Percentiles rank a stretch among this genome's conserved stretches.
phyloP scores from a whole-genome alignment of 2,329 filamentous ascomycete genomes.

The Apiospora malaysiana region DNA sequence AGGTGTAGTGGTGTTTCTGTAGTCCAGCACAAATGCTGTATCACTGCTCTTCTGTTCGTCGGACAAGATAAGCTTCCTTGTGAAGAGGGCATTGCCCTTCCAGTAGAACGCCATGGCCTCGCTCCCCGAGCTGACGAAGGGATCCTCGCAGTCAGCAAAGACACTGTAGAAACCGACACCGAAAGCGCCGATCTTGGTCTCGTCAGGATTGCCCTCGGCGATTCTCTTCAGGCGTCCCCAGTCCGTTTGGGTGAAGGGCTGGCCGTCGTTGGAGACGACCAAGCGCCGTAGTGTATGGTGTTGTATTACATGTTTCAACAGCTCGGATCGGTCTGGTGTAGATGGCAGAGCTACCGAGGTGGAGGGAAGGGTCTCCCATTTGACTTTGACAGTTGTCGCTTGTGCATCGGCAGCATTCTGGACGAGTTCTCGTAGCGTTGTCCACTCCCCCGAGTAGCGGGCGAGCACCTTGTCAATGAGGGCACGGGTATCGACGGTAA shows the following conservation, averaged over 20 bases:
- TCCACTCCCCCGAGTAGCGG: conserved; percentile 96
- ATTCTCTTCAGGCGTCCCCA: conserved; percentile 95
- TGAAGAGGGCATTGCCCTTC: conserved; percentile 98
- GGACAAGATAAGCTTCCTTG: conserved; percentile 79
- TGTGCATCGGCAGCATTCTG: conserved; percentile 98
- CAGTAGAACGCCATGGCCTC: conserved; percentile 99
- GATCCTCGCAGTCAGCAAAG: conserved; percentile 97
- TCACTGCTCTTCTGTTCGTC: conserved; percentile 69
- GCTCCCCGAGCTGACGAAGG: conserved; percentile 90
- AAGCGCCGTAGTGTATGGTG: conserved; percentile 87
- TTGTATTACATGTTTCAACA: conserved; percentile 81
- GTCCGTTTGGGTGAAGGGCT: conserved; percentile 86
- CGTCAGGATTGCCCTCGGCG: conserved; percentile 98
- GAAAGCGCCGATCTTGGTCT: conserved; percentile 98
- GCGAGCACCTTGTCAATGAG: conserved; percentile 98
- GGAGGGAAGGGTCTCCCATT: conserved; percentile 90
- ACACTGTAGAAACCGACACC: conserved; percentile 99
- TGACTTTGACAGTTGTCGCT: conserved; percentile 86
- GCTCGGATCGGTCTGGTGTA: conserved; percentile 69
- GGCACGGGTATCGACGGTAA: conserved; percentile 95
- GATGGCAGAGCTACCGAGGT: conserved; percentile 73
- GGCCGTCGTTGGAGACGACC: conserved; percentile 92
- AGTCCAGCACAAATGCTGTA: conserved; percentile 94
- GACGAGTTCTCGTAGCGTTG: conserved; percentile 86
- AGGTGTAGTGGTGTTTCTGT: conserved; percentile 85